Evolutionary conservation across 495 filamentous ascomycete genomes (phyloP), one percentile per base, ranked within the genome.

Genomic region (Podospora conica): DNA sequence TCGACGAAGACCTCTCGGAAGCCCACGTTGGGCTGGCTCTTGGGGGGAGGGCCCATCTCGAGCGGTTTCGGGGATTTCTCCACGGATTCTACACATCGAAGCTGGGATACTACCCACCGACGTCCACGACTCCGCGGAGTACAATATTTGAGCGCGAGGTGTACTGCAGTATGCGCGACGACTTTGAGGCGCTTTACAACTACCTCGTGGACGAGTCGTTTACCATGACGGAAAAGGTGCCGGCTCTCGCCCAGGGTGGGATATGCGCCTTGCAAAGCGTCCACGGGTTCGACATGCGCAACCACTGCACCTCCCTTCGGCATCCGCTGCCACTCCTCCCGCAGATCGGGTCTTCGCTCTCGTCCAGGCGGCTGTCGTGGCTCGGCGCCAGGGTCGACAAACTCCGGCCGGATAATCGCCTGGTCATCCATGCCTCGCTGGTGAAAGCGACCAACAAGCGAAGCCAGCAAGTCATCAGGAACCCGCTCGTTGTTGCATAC

Each of bases 71-170:
- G 53, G 81, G 81, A 15, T 88, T 88, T 61, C 73, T 91, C 5
- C 79, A 85, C 20, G 74, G 75, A n/a, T 86, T 80, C 68, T 90
- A 87, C 72, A 76, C 84, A 15, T 77, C 77, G 18, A 86, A 83
- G 66, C 82, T 87, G 55, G 87, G 88, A 4, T 87, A 85, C 71
- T 91, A 87, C 73, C 88, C 88, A 1, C 88, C 88, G 4, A 72
- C 74, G 4, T 73, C 72, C 0, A 65, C 67, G 55, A 73, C 78
- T 27, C 48, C 61, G 5, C 74, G 68, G 8, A 71, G 70, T 18
- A 67, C 74, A 15, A 73, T 80, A 11, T 86, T 86, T 65, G 79
- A 84, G n/a, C 81, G 81, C 64, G 70, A 78, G 4, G 71, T 85
- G 3, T 85, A 82, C 69, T 73, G 69, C 24, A 76, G 76, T 20